Conservation (phyloP, 192 early-diverging fungal genomes). For the Coemansia brasiliensis region DNA sequence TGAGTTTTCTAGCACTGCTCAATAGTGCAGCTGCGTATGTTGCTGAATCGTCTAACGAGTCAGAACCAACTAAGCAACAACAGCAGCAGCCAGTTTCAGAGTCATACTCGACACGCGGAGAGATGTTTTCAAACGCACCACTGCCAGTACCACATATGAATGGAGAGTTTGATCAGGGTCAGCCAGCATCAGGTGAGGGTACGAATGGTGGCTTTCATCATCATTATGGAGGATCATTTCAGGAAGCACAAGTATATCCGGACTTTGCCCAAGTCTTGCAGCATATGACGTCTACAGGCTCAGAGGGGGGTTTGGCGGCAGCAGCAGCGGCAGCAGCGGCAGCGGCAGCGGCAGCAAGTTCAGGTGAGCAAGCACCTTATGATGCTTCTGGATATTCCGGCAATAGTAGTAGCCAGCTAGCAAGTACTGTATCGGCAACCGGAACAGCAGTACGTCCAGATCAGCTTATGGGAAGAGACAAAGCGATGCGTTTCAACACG, state of each 20-base stretch:
- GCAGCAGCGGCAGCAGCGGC: background rate
- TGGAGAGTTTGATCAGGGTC: conserved; percentile 13
- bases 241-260: conserved; percentile 30
- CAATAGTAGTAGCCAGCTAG: background rate
- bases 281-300: conserved; percentile 30
- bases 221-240: conserved; percentile 29
- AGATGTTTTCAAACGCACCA: conserved; percentile 20
- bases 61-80: background rate
- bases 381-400: background rate
- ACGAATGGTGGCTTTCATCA: conserved; percentile 13
- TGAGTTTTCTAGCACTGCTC: conserved; percentile 47
- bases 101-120: conserved; percentile 22
- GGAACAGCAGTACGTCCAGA: conserved; percentile 18
- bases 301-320: conserved; percentile 12
- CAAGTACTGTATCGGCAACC: background rate
- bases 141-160: conserved; percentile 32
- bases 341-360: conserved; percentile 1
- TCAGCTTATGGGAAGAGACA: conserved; percentile 17
- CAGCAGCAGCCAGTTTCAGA: conserved; percentile 16
- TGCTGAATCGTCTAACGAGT: conserved; percentile 30
- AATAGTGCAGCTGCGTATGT: conserved; percentile 50
- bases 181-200: background rate
- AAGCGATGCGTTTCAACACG: background rate
- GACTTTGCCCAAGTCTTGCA: conserved; percentile 48
- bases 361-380: background rate